Base-by-base conservation (phyloP, 164 flowering plant genomes). In the Umbellularia californica region DNA sequence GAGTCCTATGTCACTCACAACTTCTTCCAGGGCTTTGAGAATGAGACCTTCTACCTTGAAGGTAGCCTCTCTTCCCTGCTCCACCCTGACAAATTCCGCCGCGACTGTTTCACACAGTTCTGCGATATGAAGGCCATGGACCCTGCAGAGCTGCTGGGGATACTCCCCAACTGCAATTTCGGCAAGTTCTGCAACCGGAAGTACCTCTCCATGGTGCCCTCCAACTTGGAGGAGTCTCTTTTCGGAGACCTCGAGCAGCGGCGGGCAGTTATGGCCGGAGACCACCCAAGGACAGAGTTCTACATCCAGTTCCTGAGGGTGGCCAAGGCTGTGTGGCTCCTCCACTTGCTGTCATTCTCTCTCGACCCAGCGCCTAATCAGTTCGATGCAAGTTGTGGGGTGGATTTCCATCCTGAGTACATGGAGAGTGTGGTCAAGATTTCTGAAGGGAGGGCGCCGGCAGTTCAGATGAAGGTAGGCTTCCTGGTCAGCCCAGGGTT, bases 41-140 rank as follows among this genome's bases (percentile, higher is more conserved):
- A 95, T 76, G 99, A 95, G 80, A 92, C 95, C 7, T 93, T 95
- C 89, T 91, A 93, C 84, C 90, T 95, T 86, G 97, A 92, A 67
- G 97, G 98, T 10, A 90, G 93, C 83, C 92, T 93, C 51, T 87
- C 93, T 23, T 92, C 97, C 7, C 88, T 92, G 0, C 87, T 90
- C 72, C 78, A 90, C 78, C 97, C 97, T 1, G 89, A 88, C 74
- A 95, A 92, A 77, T 90, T 83, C 82, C 90, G 97, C 2, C 82
- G 81, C 0, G 94, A 92, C 65, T 90, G 97, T 83, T 92, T 87
- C 84, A 73, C 91, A 1, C 96, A 92, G 77, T 94, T 80, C 83
- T 80, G 86, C 0, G 92, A 90, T 87, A 90, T 94, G 96, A 90
- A 87, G 79, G 81, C 92, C 67, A 91, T 94, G 97, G 98, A 89